Evolutionary conservation across 768 basidiomycete species (phyloP).

Genomic region (Galerina marginata): DNA sequence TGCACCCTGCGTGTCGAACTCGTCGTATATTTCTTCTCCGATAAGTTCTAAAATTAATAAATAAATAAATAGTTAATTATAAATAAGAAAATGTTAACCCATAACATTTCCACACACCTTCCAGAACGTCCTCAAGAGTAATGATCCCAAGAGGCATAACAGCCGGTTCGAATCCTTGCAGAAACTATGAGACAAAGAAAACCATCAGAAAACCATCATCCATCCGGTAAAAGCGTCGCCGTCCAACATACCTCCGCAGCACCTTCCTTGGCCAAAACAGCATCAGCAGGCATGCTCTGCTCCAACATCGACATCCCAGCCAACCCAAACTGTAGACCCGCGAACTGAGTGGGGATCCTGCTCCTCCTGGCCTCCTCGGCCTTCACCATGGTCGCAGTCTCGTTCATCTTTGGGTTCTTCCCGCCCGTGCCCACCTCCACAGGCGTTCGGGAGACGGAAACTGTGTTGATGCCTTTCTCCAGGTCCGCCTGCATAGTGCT

Average conservation of each 20-base stretch:
- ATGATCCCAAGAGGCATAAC: constrained; percentile 90
- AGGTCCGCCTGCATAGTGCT: background rate
- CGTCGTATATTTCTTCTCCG: constrained; percentile 92
- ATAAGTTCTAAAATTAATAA: constrained; percentile 68
- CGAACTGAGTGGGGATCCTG: constrained; percentile 33
- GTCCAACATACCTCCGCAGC: constrained; percentile 67
- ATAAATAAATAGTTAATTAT: background rate
- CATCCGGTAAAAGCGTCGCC: background rate
- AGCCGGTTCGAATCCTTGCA: constrained; percentile 81
- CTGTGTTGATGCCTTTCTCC: background rate
- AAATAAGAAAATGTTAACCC: background rate
- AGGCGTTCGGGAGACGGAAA: background rate
- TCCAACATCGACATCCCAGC: constrained; percentile 59
- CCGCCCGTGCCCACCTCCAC: background rate
- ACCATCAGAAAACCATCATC: background rate
- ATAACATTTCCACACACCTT: constrained; percentile 53
- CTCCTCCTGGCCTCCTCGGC: constrained; percentile 31
- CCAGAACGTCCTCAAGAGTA: constrained; percentile 90
- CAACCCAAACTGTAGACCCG: constrained; percentile 47
- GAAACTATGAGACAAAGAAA: constrained; percentile 56
- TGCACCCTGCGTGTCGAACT: constrained; percentile 84
- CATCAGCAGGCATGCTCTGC: constrained; percentile 90
- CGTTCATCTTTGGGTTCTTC: constrained; percentile 2
- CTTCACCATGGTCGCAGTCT: constrained; percentile 13
- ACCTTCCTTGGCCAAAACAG: constrained; percentile 74